Evolutionary conservation across 2,329 filamentous ascomycete species (phyloP).

Genomic region (Trichoderma guizhouense): DNA sequence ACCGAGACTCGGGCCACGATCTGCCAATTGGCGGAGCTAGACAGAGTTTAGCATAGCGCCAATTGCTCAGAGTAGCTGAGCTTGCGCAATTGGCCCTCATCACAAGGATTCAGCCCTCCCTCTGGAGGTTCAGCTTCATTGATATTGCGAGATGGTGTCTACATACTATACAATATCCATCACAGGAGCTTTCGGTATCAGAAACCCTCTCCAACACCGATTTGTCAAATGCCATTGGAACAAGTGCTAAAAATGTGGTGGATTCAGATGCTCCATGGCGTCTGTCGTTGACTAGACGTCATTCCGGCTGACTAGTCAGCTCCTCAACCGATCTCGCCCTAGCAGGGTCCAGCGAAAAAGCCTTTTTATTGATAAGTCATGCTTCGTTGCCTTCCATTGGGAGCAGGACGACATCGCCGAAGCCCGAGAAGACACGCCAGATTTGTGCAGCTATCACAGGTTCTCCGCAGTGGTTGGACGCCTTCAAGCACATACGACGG

Average conservation of each 20-base stretch:
- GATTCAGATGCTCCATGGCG: not conserved
- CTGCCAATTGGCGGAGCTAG: slow-evolving; percentile 7
- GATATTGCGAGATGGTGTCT: not conserved
- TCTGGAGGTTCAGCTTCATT: not conserved
- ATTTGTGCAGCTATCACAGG: not conserved
- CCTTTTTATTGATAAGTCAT: not conserved
- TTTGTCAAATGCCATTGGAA: not conserved
- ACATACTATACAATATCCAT: not conserved
- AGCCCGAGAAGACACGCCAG: not conserved
- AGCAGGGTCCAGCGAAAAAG: not conserved
- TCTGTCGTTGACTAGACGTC: slow-evolving; percentile 4
- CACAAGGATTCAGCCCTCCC: not conserved
- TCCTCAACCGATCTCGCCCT: slow-evolving; percentile 1
- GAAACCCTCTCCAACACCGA: not conserved
- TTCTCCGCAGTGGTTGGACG: slow-evolving; percentile 3
- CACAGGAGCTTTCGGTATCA: not conserved
- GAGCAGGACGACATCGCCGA: slow-evolving; percentile 2
- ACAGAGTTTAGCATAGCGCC: not conserved
- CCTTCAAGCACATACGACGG: not conserved
- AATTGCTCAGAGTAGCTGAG: not conserved
- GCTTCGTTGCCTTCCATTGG: not conserved
- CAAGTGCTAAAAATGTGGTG: not conserved
- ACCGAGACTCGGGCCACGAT: slow-evolving; percentile 9
- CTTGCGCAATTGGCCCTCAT: not conserved
- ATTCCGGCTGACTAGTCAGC: not conserved